Conservation (phyloP, 2,329 filamentous ascomycete genomes). For the Aspergillus cejpii region DNA sequence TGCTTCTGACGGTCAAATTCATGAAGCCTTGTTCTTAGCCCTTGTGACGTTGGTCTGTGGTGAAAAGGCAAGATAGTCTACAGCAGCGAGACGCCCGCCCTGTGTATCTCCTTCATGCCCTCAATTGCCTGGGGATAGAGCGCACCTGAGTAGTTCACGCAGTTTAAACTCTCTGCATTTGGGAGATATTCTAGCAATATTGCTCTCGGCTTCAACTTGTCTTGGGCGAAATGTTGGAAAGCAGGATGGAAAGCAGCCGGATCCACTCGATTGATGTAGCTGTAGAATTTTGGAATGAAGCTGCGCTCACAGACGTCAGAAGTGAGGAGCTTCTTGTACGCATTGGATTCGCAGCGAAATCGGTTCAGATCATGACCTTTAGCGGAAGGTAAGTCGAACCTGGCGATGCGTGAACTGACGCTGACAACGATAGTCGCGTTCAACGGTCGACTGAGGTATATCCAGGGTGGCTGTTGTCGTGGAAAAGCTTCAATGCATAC, state of each 20-base stretch:
- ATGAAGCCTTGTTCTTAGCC: no score
- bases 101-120: slow-evolving; percentile 18
- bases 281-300: slow-evolving; percentile 20
- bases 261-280: slow-evolving; percentile 19
- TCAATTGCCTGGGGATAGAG: slow-evolving; percentile 14
- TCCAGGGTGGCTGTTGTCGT: slow-evolving; percentile 22
- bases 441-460: no score
- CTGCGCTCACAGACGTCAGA: slow-evolving; percentile 15
- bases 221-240: slow-evolving; percentile 15
- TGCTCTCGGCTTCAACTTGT: slow-evolving; percentile 12
- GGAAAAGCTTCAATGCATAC: no score
- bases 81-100: slow-evolving; percentile 11
- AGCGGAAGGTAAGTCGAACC: no score
- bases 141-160: slow-evolving; percentile 16
- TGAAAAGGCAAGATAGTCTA: no score
- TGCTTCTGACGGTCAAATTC: no score
- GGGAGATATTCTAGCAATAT: slow-evolving; percentile 17
- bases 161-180: slow-evolving; percentile 14
- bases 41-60: no score
- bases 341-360: slow-evolving; percentile 20
- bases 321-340: slow-evolving; percentile 16
- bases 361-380: slow-evolving; percentile 22
- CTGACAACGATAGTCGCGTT: no score
- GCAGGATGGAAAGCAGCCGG: slow-evolving; percentile 13
- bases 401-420: no score